Evolutionary conservation across 257 asterid genomes (phyloP).

Genomic region (Lavandula angustifolia): DNA sequence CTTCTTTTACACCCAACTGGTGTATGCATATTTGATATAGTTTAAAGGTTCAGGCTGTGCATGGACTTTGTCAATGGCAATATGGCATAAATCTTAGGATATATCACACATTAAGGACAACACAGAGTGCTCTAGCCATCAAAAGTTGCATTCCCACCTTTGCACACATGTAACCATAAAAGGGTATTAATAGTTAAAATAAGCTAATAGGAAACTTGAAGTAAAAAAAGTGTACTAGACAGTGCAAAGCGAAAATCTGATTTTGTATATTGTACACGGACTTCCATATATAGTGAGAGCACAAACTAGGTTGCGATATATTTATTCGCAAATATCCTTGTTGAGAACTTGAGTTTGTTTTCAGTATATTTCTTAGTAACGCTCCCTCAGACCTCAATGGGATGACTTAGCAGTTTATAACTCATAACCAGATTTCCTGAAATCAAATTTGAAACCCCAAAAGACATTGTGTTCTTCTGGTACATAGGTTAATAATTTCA

Average conservation of each 20-base stretch:
- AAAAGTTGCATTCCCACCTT: conserved; percentile 1
- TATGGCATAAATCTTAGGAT: not conserved
- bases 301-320: too few species aligned
- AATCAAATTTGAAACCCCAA: not conserved
- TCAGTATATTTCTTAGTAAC: not conserved
- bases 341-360: not conserved
- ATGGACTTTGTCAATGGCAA: not conserved
- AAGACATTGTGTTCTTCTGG: not conserved
- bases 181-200: not conserved
- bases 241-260: not conserved
- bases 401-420: conserved; percentile 2
- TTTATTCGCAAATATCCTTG: not conserved
- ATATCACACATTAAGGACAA: conserved; percentile 10
- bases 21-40: conserved; percentile 1
- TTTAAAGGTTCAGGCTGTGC: not conserved
- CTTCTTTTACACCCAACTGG: not conserved
- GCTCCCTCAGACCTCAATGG: not conserved
- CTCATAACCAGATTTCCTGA: not conserved
- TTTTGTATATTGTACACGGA: too few species aligned
- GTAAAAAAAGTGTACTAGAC: not conserved
- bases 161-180: not conserved
- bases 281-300: too few species aligned
- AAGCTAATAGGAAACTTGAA: not conserved
- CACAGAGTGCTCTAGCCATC: conserved; percentile 16
- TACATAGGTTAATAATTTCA: not conserved